Base-by-base conservation (phyloP, 768 basidiomycete genomes). In the Sporobolomyces pararoseus region DNA sequence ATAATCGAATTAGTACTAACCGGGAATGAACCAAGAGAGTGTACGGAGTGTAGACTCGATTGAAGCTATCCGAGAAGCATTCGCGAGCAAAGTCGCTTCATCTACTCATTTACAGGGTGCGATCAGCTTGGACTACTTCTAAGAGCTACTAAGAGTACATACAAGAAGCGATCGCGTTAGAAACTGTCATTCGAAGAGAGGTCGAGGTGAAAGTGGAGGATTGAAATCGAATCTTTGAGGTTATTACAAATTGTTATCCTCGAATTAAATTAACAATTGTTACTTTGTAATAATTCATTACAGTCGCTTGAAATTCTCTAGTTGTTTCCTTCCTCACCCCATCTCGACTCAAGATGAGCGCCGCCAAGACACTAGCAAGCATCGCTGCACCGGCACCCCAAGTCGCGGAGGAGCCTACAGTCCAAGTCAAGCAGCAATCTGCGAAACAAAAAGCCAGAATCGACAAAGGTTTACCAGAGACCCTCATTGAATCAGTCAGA, bases 1-100 rank as follows among this genome's bases (percentile, higher is more conserved):
- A n/a, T 21, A 29, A 16, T 1, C 13, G 3, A 39, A 3, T 5
- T 13, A 27, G 25, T 29, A 54, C 46, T 17, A 32, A 69, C 68
- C 75, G 13, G 95, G 95, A 51, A 98, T 82, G 76, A 98, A 87
- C 93, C 94, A 98, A 53, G 92, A 93, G 66, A 97, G 81, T 46
- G 91, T 93, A 73, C 91, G 84, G 72, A 98, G 80, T 32, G 89
- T 86, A 23, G 89, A 91, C 80, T 98, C 95, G 75, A 97, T 78
- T n/a, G 87, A 85, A 25, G 89, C 87, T 59, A 97, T 89, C 27
- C 89, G 87, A 2, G 88, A 86, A 29, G 89, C 86, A 80, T 97
- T 96, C 65, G 87, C 84, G 66, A 96, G 81, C 68, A 96, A 83
- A 76, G 92, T 51, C 17, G 53, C 46, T 51, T 73, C 71, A 44